Evolutionary conservation across 2,329 filamentous ascomycete genomes (phyloP), one percentile per base, ranked within the genome.

Genomic region (Thelonectria discophora): DNA sequence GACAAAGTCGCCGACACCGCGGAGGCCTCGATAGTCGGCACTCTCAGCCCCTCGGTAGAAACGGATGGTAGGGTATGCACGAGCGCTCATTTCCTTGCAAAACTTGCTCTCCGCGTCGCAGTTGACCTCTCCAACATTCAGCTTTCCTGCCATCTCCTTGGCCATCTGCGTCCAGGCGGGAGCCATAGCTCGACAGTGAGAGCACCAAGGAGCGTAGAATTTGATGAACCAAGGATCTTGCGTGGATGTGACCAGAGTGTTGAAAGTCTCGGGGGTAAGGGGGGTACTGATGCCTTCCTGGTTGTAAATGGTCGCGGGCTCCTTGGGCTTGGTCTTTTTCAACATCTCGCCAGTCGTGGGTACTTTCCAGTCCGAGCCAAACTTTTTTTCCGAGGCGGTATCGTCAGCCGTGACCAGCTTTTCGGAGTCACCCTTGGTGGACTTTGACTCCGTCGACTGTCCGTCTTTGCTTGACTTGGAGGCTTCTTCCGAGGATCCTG

Each of bases 201-300:
- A 88, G 77, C 95, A 99, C 95, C 94, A 98, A 6, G 95, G 96
- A 17, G 93, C 94, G 76, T 97, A 98, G 76, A 99, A 98, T 78
- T 99, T 99, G 83, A 99, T 88, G 74, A 99, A 97, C 95, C 95
- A 99, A 6, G 94, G 90, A 65, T 98, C 93, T 65, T 91, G 88
- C 0, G 93, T 93, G 75, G 89, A 91, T 3, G 93, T 97, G 48
- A 99, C 94, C 39, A 90, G 82, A 60, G 86, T 88, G 75, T 96
- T 90, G 80, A 99, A 99, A 65, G 83, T 92, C 74, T 97, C 93
- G 0, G 91, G 89, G 2, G 88, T 93, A 54, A 99, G 84, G 7
- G 88, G 79, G 34, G 93, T 82, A 7, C 93, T 96, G 15, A 85
- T 81, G 7, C 95, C 95, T 42, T 89, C 83, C 4, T 87, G 85